A percentile compares a stretch with the other conserved stretches of the same genome.
Evolutionary conservation across 164 flowering plant genomes (phyloP).

Genomic region (Paratinospora sagittata): DNA sequence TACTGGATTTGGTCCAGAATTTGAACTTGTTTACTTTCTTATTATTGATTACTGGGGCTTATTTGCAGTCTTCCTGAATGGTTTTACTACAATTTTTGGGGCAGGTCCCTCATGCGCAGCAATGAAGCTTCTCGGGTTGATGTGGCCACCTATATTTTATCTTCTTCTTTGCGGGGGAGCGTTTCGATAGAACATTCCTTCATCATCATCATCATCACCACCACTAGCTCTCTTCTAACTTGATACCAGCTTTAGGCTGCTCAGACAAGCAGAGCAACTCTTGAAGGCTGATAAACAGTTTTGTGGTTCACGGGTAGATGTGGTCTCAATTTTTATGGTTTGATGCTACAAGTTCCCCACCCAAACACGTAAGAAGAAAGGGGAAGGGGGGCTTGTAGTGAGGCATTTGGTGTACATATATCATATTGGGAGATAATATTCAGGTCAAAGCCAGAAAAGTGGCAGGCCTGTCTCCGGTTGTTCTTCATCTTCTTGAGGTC

Average conservation of each 20-base stretch:
- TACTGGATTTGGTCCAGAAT: not conserved
- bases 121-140: conserved; percentile 22
- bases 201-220: conserved; percentile 4
- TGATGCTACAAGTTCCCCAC: conserved; percentile 14
- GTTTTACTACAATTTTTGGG: conserved; percentile 27
- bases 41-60: not conserved
- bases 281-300: conserved; percentile 15
- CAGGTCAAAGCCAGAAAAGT: conserved; percentile 52
- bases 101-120: conserved; percentile 11
- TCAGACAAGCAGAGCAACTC: not conserved
- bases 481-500: not conserved
- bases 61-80: not conserved
- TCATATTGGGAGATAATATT: conserved; percentile 15
- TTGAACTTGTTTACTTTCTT: not conserved
- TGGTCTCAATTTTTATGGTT: conserved; percentile 6
- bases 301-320: conserved; percentile 14
- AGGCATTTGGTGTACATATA: conserved; percentile 18
- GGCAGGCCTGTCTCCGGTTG: conserved; percentile 33
- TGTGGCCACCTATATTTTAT: conserved; percentile 18
- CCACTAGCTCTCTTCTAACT: not conserved
- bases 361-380: not conserved
- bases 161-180: conserved; percentile 24
- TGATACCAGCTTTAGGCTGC: conserved; percentile 10
- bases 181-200: not conserved
- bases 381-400: conserved; percentile 10